A percentile compares a stretch with the other conserved stretches of the same genome.
Conservation (phyloP, 2,329 filamentous ascomycete genomes). For the Tolypocladium ovalisporum region DNA sequence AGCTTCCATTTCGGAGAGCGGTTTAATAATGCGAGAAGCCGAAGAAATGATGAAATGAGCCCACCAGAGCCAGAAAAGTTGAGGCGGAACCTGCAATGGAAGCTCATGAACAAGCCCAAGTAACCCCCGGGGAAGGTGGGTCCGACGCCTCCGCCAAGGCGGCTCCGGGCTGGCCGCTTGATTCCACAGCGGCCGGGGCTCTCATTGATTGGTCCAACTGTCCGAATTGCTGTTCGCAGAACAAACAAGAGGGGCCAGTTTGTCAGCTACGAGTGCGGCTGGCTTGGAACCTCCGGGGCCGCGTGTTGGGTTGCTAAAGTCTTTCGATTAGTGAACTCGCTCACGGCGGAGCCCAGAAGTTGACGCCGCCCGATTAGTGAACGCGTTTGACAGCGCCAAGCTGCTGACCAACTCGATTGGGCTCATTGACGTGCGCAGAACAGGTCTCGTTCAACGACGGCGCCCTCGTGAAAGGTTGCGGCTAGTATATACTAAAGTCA, state of each 20-base stretch:
- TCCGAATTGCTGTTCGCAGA: not conserved
- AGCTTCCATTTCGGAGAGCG: not conserved
- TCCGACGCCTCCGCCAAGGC: not conserved
- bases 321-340: not conserved
- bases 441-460: not conserved
- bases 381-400: not conserved
- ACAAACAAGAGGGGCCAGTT: not conserved
- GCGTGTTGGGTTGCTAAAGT: not conserved
- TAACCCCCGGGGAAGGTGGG: not conserved
- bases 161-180: too few species aligned
- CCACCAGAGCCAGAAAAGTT: too few species aligned
- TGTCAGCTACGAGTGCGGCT: not conserved
- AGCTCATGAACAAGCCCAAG: not conserved
- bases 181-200: not conserved
- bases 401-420: not conserved
- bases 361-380: not conserved
- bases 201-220: not conserved
- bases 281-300: not conserved
- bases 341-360: not conserved
- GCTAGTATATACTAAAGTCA: too few species aligned
- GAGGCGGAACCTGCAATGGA: too few species aligned
- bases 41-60: not conserved
- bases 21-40: not conserved
- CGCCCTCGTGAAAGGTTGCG: too few species aligned
- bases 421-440: not conserved